Conservation (phyloP, 2,329 filamentous ascomycete species). For the Epichloe aotearoae region DNA sequence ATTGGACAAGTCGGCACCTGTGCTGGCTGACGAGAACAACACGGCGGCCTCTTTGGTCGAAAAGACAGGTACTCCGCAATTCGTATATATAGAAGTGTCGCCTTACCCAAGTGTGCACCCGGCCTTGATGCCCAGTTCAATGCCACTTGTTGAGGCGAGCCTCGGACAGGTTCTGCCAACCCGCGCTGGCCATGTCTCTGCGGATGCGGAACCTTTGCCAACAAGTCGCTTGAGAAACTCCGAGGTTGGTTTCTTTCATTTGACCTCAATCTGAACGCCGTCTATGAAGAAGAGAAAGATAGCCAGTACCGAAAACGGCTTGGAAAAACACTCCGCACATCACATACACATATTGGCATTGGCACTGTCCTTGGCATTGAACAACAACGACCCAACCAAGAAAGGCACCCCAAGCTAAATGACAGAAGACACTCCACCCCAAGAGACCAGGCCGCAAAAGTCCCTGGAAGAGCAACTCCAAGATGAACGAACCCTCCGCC, state of each 20-base stretch:
- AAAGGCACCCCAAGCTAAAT: not conserved
- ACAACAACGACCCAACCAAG: too few relatives aligned
- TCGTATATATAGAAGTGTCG: not conserved
- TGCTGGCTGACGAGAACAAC: not conserved
- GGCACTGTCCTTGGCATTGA: too few relatives aligned
- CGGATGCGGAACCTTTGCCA: not conserved
- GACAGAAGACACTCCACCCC: not conserved
- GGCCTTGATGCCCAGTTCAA: not conserved
- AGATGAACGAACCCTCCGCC: constrained; percentile 20
- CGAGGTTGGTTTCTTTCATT: too few relatives aligned
- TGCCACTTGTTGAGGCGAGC: not conserved
- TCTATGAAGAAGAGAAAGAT: too few relatives aligned
- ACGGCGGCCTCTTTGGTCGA: not conserved
- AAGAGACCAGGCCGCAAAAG: not conserved
- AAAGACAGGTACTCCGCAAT: not conserved
- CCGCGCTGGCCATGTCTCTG: not conserved
- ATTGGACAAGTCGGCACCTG: not conserved
- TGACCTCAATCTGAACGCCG: too few relatives aligned
- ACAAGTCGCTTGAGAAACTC: too few relatives aligned
- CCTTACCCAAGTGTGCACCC: not conserved
- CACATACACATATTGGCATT: too few relatives aligned
- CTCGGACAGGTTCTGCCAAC: not conserved
- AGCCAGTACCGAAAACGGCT: too few relatives aligned
- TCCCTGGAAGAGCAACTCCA: constrained; percentile 15
- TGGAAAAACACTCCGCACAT: too few relatives aligned